These are phyloP conservation scores for Zygotorulaspora chibaensis DNA, from an alignment of 805 yeast species.

Conservation along the genomic window DNA sequence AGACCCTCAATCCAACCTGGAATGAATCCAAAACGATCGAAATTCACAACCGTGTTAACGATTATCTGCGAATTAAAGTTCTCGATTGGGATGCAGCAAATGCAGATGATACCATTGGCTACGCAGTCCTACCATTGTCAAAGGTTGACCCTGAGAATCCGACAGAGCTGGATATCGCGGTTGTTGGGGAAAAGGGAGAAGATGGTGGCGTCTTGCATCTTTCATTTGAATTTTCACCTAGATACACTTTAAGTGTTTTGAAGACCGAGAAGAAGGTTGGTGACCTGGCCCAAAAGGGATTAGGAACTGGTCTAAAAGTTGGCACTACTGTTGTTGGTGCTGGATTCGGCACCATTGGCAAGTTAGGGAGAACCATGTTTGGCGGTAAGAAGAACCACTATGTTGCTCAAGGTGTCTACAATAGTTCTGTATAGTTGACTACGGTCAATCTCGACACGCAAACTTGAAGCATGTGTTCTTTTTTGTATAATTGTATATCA, in stretches of 20 bases:
- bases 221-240: constrained; percentile 62
- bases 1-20: constrained; percentile 88
- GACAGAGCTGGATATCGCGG: constrained; percentile 47
- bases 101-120: constrained; percentile 77
- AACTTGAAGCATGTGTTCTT: too few relatives aligned
- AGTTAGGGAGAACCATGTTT: constrained; percentile 40
- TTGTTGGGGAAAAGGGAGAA: constrained; percentile 38
- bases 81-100: constrained; percentile 94
- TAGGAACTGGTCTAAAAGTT: constrained; percentile 43
- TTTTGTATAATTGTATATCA: background rate
- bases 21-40: constrained; percentile 61
- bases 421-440: constrained; percentile 6
- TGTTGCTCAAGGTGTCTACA: constrained; percentile 16
- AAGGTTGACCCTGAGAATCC: constrained; percentile 58
- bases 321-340: constrained; percentile 43
- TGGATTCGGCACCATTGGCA: constrained; percentile 43
- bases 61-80: constrained; percentile 53
- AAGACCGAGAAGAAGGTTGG: constrained; percentile 41
- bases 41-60: constrained; percentile 58
- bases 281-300: constrained; percentile 50
- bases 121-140: constrained; percentile 51
- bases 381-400: constrained; percentile 28
- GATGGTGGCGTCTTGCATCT: constrained; percentile 60
- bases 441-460: background rate
- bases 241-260: constrained; percentile 50